These are phyloP conservation scores for Neurospora sublineolata DNA, from an alignment of 495 filamentous ascomycete genomes.

Conservation along the genomic window DNA sequence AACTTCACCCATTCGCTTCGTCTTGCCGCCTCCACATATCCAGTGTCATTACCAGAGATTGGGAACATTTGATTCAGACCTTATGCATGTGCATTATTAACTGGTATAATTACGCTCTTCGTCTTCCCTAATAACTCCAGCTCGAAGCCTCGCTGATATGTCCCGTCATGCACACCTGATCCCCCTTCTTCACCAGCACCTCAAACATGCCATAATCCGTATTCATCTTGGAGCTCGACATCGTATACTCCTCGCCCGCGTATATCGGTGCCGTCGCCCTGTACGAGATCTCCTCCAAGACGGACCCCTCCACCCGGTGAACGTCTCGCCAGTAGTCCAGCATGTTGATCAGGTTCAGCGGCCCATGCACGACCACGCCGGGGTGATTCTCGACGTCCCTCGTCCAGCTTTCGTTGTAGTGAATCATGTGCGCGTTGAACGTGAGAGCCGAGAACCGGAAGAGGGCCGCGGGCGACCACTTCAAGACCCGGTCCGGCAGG, in stretches of 20 bases:
- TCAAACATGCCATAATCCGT: not conserved
- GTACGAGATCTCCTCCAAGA: conserved; percentile 33
- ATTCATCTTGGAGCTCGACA: conserved; percentile 10
- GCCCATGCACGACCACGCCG: conserved; percentile 51
- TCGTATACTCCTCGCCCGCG: conserved; percentile 39
- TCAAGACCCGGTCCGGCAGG: conserved; percentile 22
- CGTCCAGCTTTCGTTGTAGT: conserved; percentile 52
- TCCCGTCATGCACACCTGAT: not conserved
- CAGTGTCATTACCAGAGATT: not conserved
- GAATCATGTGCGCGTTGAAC: conserved; percentile 64
- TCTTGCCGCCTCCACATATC: not conserved
- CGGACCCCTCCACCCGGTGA: conserved; percentile 1
- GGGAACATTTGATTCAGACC: not conserved
- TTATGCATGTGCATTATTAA: not conserved
- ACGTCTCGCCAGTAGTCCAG: conserved; percentile 53
- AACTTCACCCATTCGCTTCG: not conserved
- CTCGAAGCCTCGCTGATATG: not conserved
- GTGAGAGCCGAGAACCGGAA: conserved; percentile 65
- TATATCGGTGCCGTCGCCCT: conserved; percentile 50
- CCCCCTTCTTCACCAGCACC: not conserved
- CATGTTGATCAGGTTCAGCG: conserved; percentile 52
- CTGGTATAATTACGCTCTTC: not conserved
- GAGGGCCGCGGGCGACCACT: conserved; percentile 45
- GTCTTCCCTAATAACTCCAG: not conserved
- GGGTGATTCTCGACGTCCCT: conserved; percentile 47